phyloP scores from a whole-genome alignment of 2,329 filamentous ascomycete species.

The Myotisia sp. region DNA sequence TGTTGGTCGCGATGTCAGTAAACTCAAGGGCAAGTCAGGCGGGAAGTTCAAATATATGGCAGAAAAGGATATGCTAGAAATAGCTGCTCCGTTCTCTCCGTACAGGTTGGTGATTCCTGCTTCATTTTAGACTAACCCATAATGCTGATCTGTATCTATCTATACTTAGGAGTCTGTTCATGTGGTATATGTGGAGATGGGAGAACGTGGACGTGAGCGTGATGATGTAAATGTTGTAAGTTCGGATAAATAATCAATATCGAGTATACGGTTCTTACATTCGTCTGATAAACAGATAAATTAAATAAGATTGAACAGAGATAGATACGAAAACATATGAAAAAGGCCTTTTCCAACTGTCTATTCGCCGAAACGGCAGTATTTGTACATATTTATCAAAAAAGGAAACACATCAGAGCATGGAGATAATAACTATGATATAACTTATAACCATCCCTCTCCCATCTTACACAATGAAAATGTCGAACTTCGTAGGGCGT shows the following conservation, averaged over 20 bases:
- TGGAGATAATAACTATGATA: too few species aligned
- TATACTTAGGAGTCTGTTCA: conserved; percentile 60
- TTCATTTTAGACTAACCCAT: too few species aligned
- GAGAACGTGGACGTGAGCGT: conserved; percentile 59
- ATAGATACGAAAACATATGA: neutral
- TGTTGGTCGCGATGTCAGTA: conserved; percentile 65
- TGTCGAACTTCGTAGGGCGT: too few species aligned
- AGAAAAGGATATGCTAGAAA: conserved; percentile 78
- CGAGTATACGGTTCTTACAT: neutral
- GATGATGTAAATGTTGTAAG: conserved; percentile 20
- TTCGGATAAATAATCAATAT: conserved; percentile 4
- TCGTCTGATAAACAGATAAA: too few species aligned
- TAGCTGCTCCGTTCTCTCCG: conserved; percentile 65
- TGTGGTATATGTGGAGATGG: conserved; percentile 97
- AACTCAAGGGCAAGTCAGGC: conserved; percentile 62
- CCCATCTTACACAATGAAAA: too few species aligned
- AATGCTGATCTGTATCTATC: too few species aligned
- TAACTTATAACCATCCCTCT: too few species aligned
- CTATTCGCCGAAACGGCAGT: conserved; percentile 1
- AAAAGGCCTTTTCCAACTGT: neutral
- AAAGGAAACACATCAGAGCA: conserved; percentile 2
- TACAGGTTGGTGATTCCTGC: conserved; percentile 45
- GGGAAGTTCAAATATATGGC: conserved; percentile 98
- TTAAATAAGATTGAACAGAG: neutral
- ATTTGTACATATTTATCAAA: conserved; percentile 7